Conservation (phyloP, 2,329 filamentous ascomycete species). For the Ascochyta lentis region DNA sequence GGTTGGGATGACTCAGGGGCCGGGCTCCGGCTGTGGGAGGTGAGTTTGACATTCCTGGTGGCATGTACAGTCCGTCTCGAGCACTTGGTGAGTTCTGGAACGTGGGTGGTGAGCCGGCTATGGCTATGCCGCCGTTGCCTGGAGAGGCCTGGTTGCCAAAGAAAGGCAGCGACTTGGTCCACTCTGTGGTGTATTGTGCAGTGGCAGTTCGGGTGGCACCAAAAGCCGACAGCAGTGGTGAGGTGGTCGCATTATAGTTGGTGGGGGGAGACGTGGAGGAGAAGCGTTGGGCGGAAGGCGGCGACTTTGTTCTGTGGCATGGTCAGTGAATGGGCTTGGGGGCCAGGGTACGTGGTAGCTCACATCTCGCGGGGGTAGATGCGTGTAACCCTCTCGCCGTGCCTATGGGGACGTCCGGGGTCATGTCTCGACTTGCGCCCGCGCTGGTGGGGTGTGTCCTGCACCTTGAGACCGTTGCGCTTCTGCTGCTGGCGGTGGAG, state of each 20-base stretch:
- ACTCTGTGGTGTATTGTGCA: slow-evolving; percentile 53
- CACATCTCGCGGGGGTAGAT: slow-evolving; percentile 52
- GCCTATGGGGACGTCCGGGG: slow-evolving; percentile 48
- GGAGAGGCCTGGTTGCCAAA: slow-evolving; percentile 52
- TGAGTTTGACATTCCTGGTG: slow-evolving; percentile 50
- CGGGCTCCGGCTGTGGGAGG: slow-evolving; percentile 39
- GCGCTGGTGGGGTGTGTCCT: slow-evolving; percentile 45
- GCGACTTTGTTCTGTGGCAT: slow-evolving; percentile 46
- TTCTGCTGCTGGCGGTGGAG: slow-evolving; percentile 48
- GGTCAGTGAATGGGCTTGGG: slow-evolving; percentile 13
- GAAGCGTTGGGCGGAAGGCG: slow-evolving; percentile 42
- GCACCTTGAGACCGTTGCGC: slow-evolving; percentile 41
- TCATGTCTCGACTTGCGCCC: slow-evolving; percentile 50
- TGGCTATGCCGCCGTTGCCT: slow-evolving; percentile 50
- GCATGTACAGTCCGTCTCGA: slow-evolving; percentile 42
- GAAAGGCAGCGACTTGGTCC: slow-evolving; percentile 54
- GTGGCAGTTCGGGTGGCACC: slow-evolving; percentile 46
- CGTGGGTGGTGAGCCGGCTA: slow-evolving; percentile 55
- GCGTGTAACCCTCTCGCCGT: slow-evolving; percentile 47
- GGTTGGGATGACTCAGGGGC: slow-evolving; percentile 56
- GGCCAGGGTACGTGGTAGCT: slow-evolving; percentile 23
- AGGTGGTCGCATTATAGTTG: slow-evolving; percentile 48
- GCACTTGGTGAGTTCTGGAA: slow-evolving; percentile 44
- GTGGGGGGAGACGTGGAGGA: slow-evolving; percentile 43
- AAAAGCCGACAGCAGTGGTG: slow-evolving; percentile 49